A percentile compares a stretch with the other conserved stretches of the same genome.
Evolutionary conservation across 306 rosid species (phyloP).

Genomic region (Medicago arabica): DNA sequence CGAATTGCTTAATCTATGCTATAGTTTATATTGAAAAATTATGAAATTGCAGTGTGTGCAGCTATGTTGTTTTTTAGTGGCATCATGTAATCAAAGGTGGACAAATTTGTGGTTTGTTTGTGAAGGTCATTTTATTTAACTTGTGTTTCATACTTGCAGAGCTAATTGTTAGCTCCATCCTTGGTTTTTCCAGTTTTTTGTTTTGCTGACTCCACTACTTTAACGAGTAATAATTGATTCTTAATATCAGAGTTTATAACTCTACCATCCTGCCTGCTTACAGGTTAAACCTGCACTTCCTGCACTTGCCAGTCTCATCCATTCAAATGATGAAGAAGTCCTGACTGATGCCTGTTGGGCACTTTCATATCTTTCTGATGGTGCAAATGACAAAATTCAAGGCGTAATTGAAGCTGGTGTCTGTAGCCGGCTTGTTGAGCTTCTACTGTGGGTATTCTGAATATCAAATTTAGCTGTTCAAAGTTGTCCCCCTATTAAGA

Average conservation of each 20-base stretch:
- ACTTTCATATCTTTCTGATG: constrained; percentile 94
- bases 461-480: not conserved
- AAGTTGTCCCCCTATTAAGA: not conserved
- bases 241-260: not conserved
- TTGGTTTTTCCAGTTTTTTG: constrained; percentile 9
- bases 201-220: not conserved
- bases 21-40: not conserved
- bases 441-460: constrained; percentile 65
- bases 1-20: not conserved
- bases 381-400: constrained; percentile 94
- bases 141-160: not conserved
- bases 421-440: constrained; percentile 88
- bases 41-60: not conserved
- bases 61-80: constrained; percentile 5
- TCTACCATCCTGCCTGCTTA: not conserved
- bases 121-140: constrained; percentile 7
- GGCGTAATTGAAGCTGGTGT: constrained; percentile 90
- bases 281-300: constrained; percentile 99
- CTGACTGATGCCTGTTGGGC: constrained; percentile 99
- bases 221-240: constrained; percentile 1
- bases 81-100: too few relatives aligned
- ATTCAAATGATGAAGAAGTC: constrained; percentile 93
- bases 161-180: not conserved
- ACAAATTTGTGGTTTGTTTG: not conserved
- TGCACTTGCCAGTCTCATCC: constrained; percentile 83